Evolutionary conservation across 2,329 filamentous ascomycete species (phyloP).

Genomic region (Nemania sp.): DNA sequence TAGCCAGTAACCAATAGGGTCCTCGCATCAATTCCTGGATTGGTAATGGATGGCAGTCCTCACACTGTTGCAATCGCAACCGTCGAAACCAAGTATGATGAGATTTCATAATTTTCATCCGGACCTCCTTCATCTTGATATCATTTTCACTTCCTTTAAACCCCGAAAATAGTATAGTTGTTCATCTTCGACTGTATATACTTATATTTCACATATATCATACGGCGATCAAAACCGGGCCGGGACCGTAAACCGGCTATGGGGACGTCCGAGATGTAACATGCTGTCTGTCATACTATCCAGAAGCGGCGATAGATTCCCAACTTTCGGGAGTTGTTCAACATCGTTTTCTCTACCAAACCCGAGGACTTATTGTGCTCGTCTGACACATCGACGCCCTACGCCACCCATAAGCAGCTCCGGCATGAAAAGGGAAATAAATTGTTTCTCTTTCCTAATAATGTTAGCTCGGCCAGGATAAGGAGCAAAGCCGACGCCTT

Average conservation of each 20-base stretch:
- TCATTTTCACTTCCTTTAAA: background rate
- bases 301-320: conserved; percentile 32
- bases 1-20: background rate
- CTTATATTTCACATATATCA: background rate
- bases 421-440: conserved; percentile 25
- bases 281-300: conserved; percentile 29
- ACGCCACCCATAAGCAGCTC: conserved; percentile 33
- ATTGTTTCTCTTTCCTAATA: conserved; percentile 23
- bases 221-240: background rate
- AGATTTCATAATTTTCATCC: background rate
- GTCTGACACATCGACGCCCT: conserved; percentile 21
- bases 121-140: background rate
- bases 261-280: background rate
- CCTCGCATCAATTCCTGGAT: background rate
- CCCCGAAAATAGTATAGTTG: too few species aligned
- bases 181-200: background rate
- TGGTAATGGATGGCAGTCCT: conserved; percentile 15
- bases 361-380: conserved; percentile 15
- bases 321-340: conserved; percentile 29
- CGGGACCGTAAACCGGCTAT: background rate
- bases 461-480: conserved; percentile 27
- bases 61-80: too few species aligned
- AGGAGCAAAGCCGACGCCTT: conserved; percentile 35
- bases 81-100: conserved; percentile 3
- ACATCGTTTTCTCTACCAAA: conserved; percentile 12